Conservation (phyloP, 495 filamentous ascomycete species). For the Stereocaulon alpinum region DNA sequence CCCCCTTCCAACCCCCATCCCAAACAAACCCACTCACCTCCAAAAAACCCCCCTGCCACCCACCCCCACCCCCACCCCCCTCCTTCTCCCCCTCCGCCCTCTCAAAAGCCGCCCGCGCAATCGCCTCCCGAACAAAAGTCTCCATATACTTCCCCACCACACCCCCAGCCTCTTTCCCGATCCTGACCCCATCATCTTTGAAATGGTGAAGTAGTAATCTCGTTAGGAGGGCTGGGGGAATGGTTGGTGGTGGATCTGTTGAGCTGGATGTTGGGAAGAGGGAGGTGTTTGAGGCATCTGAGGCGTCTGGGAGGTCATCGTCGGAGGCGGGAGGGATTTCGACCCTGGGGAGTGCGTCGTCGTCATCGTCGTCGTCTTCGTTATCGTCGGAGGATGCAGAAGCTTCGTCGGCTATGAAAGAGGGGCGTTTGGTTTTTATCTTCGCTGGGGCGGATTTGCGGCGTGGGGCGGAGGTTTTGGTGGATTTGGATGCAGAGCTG, state of each 20-base stretch:
- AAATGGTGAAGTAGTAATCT: constrained; percentile 72
- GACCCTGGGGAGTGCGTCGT: no score
- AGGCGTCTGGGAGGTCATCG: no score
- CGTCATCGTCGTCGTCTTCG: no score
- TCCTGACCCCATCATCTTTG: constrained; percentile 53
- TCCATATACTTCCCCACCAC: constrained; percentile 82
- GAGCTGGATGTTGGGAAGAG: constrained; percentile 33
- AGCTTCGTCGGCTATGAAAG: constrained; percentile 7
- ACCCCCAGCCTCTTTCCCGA: constrained; percentile 68
- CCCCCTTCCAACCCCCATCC: background rate
- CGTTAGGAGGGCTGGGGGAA: constrained; percentile 66
- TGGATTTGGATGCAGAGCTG: constrained; percentile 18
- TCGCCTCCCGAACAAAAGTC: constrained; percentile 83
- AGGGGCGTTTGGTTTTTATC: constrained; percentile 1
- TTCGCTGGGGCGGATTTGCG: constrained; percentile 22
- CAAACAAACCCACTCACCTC: constrained; percentile 46
- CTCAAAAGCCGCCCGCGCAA: constrained; percentile 69
- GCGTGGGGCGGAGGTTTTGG: constrained; percentile 3
- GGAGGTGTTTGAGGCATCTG: no score
- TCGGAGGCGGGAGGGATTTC: no score
- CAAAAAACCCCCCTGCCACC: constrained; percentile 49
- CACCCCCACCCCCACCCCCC: constrained; percentile 17
- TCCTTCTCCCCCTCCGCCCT: constrained; percentile 33
- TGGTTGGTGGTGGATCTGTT: constrained; percentile 40
- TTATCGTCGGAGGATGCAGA: background rate